Base-by-base conservation (phyloP, 1,139 yeast genomes). In the Taiozyma sp. region DNA sequence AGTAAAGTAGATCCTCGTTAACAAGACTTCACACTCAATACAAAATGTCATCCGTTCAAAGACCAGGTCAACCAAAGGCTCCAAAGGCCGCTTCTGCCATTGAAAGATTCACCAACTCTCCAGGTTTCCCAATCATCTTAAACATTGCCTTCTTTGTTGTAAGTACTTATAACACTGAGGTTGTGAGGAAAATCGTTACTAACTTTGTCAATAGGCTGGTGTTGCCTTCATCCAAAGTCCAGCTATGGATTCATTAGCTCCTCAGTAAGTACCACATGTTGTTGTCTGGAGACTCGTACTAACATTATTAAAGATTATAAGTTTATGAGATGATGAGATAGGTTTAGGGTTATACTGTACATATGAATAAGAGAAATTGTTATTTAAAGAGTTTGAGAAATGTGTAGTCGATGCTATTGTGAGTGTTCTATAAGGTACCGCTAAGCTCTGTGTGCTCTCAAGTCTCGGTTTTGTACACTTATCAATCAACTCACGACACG, bases 171-270 rank as follows among this genome's bases (percentile, higher is more conserved):
- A 10, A 24, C 30, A 28, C 10, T 9, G 30, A 9, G 4, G n/a
- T 30, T 30, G 4, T 30, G n/a, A 12, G 12, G 1, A 30, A 30
- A 8, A 13, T n/a, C 5, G 14, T 22, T 50, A 57, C 60, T 59
- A 57, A 57, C 63, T 13, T 7, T 42, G 16, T 41, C 19, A 40
- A 23, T 51, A 69, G 71, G 79, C 87, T 47, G 93, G 93, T 66
- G 87, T 85, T 60, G 81, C 81, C 24, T 80, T 86, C 69, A 80
- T 87, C 60, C 89, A 84, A 72, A 84, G 91, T 46, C 86, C 92
- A 58, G 71, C 84, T 65, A 84, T 85, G 89, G 93, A 86, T 53
- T 80, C 84, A 81, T 73, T 87, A 71, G 91, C 85, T 61, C 93
- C 93, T 52, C 92, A 86, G 67, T 60, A 53, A 51, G 58, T 55